phyloP scores from a whole-genome alignment of 306 rosid genomes.

The Sphenostylis stenocarpa region DNA sequence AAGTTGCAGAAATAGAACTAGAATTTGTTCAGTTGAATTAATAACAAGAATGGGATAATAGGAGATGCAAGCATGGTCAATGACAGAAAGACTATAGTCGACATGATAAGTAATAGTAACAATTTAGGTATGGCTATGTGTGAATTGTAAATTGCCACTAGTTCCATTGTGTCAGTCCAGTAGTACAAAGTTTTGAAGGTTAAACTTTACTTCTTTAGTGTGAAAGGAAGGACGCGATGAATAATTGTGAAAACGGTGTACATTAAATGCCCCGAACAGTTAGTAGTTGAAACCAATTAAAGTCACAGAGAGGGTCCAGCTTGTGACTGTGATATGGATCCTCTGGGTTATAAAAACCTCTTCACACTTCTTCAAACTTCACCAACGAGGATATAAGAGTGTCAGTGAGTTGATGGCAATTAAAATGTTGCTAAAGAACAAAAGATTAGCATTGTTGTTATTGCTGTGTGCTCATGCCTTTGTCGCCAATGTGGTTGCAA shows the following conservation, averaged over 20 bases:
- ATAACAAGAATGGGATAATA: not conserved
- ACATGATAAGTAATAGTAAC: not conserved
- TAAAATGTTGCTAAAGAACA: constrained; percentile 42
- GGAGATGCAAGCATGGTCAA: constrained; percentile 8
- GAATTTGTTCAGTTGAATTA: not conserved
- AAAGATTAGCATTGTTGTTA: constrained; percentile 40
- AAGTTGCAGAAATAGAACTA: not conserved
- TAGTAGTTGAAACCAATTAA: constrained; percentile 62
- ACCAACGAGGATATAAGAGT: constrained; percentile 19
- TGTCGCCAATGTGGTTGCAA: constrained; percentile 61
- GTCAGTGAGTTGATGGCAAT: constrained; percentile 13
- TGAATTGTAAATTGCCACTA: not conserved
- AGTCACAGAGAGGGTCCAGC: not conserved
- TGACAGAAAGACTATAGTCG: not conserved
- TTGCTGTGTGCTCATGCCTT: constrained; percentile 54
- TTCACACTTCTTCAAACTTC: not conserved
- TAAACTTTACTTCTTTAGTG: constrained; percentile 21
- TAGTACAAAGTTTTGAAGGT: constrained; percentile 17
- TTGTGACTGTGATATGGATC: not conserved
- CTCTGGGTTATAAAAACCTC: constrained; percentile 34
- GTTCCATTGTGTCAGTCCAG: constrained; percentile 14
- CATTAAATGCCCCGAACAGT: constrained; percentile 48
- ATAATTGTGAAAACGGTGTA: constrained; percentile 25
- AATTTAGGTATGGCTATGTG: constrained; percentile 1
- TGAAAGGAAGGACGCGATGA: constrained; percentile 35